Base-by-base conservation (phyloP, 768 basidiomycete genomes). In the Austroboletus festivus region DNA sequence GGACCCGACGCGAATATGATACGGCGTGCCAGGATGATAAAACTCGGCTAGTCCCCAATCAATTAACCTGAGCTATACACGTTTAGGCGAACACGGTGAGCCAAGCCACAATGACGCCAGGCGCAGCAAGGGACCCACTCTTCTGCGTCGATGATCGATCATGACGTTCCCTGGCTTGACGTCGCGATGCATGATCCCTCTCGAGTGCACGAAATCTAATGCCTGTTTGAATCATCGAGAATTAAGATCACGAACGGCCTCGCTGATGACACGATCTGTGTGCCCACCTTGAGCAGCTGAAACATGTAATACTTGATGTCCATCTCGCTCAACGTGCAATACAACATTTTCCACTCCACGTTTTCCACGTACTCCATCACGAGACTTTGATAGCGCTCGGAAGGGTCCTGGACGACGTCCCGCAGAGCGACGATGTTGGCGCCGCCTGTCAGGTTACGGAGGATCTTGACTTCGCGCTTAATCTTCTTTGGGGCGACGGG, bases 31-130 rank as follows among this genome's bases (percentile, higher is more conserved):
- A 2, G 83, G 79, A 56, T 85, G 83, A 62, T 86, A 87, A 64
- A 87, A 87, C 61, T 87, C 85, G 30, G 84, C 85, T 46, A 87
- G 65, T 28, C 85, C 85, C 85, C 85, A 87, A 67, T 87, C 85
- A 52, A 86, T 87, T 50, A 87, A 63, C 21, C 76, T 69, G 41
- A 80, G 60, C 79, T 79, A 52, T 23, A 52, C 26, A 15, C 34
- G 50, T 41, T 50, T 40, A 23, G 37, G 10, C 31, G 20, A 26
- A 39, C 28, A 28, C 12, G 28, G 11, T 19, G 8, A 28, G 18
- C 22, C n/a, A 34, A 24, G 7, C 11, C n/a, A 7, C 38, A 15
- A 37, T 33, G 47, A 44, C 38, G 24, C 45, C 45, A 38, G 23
- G n/a, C n/a, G n/a, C 3, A 24, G 43, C 13, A 16, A 16, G 4